Evolutionary conservation across 345 rosid species (phyloP).

Genomic region (Conringia planisiliqua): DNA sequence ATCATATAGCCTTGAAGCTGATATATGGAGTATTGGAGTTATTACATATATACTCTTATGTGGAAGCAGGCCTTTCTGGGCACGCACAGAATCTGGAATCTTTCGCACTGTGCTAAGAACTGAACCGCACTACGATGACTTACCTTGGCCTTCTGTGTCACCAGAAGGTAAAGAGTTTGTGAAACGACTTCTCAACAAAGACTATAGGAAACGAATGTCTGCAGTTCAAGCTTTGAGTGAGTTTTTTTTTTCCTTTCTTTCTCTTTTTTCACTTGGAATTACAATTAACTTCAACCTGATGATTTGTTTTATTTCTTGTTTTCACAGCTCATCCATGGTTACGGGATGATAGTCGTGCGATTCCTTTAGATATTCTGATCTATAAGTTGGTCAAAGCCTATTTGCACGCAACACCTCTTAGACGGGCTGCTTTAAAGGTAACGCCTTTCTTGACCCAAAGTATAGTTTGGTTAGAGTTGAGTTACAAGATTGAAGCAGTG

Average conservation of each 20-base stretch:
- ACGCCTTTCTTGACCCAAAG: background rate
- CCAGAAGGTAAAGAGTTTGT: conserved; percentile 82
- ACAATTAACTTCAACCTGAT: background rate
- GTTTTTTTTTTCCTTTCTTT: conserved; percentile 15
- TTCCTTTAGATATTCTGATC: conserved; percentile 65
- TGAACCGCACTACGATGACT: conserved; percentile 71
- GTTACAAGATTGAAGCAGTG: background rate
- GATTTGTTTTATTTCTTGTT: background rate
- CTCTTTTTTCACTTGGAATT: background rate
- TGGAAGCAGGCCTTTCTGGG: conserved; percentile 91
- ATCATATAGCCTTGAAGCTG: conserved; percentile 77
- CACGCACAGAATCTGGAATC: conserved; percentile 83
- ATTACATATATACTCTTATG: conserved; percentile 74
- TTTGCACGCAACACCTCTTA: conserved; percentile 66
- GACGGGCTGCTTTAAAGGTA: conserved; percentile 79
- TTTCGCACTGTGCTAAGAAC: conserved; percentile 75
- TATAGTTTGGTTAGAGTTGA: background rate
- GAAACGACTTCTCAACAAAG: conserved; percentile 81
- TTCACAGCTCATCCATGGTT: conserved; percentile 75
- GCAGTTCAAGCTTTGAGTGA: conserved; percentile 81
- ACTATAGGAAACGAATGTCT: conserved; percentile 79
- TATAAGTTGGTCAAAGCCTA: conserved; percentile 71
- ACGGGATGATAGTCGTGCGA: conserved; percentile 44
- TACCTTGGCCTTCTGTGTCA: conserved; percentile 75
- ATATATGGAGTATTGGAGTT: conserved; percentile 88